phyloP scores from a whole-genome alignment of 441 rosid species.

The Aquilaria agallochum region DNA sequence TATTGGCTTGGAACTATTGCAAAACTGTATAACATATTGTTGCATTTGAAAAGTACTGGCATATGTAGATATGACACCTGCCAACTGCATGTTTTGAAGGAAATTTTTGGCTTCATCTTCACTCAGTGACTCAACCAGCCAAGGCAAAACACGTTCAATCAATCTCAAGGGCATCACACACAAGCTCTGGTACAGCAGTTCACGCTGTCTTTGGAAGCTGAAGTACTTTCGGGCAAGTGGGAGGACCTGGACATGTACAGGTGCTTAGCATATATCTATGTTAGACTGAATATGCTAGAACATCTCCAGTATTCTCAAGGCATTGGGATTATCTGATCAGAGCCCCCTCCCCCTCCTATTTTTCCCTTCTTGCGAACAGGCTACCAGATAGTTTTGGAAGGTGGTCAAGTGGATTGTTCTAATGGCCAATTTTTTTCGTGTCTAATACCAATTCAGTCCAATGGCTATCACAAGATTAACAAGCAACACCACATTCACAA shows the following conservation, averaged over 20 bases:
- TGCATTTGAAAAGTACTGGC: not conserved
- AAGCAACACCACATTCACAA: too few species aligned
- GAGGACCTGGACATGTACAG: slow-evolving; percentile 38
- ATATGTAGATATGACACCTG: slow-evolving; percentile 38
- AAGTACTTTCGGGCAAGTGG: slow-evolving; percentile 80
- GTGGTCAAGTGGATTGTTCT: too few species aligned
- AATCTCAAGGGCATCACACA: slow-evolving; percentile 80
- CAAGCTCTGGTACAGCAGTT: slow-evolving; percentile 70
- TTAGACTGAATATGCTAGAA: too few species aligned
- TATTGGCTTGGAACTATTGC: not conserved
- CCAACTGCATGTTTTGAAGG: slow-evolving; percentile 62
- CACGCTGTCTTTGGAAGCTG: slow-evolving; percentile 62
- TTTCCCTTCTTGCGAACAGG: too few species aligned
- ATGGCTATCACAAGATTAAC: too few species aligned
- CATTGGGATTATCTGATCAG: too few species aligned
- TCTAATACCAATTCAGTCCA: too few species aligned
- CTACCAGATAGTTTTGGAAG: too few species aligned
- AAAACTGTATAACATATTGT: slow-evolving; percentile 1
- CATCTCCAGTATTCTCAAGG: too few species aligned
- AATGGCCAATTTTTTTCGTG: too few species aligned
- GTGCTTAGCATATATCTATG: too few species aligned
- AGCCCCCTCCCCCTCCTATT: too few species aligned
- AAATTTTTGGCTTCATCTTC: slow-evolving; percentile 59
- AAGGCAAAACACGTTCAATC: slow-evolving; percentile 71
- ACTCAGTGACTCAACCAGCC: slow-evolving; percentile 56